These are phyloP conservation scores for Kodamaea neixiangensis DNA, from an alignment of 805 yeast species.

Conservation along the genomic window DNA sequence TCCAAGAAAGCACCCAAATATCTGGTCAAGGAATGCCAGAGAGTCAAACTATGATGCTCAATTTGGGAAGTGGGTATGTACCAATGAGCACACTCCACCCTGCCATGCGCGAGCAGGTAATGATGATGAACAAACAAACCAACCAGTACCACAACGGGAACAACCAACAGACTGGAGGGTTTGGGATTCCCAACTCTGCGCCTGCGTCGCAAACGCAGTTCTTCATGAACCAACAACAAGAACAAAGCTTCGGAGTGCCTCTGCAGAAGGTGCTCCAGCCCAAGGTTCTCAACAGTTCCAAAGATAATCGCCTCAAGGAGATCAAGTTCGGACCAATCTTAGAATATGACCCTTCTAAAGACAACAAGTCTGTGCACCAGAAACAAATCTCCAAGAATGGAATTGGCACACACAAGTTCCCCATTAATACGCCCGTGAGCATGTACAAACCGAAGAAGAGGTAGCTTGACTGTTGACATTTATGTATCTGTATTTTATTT, in stretches of 20 bases:
- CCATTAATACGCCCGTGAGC: slow-evolving; percentile 32
- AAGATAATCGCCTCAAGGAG: slow-evolving; percentile 25
- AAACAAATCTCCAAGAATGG: slow-evolving; percentile 19
- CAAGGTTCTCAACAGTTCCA: slow-evolving; percentile 19
- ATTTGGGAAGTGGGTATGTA: slow-evolving; percentile 21
- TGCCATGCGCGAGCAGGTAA: slow-evolving; percentile 20
- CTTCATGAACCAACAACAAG: slow-evolving; percentile 5
- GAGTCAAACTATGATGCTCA: slow-evolving; percentile 17
- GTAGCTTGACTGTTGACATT: neutral
- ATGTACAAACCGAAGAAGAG: slow-evolving; percentile 38
- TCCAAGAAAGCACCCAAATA: slow-evolving; percentile 14
- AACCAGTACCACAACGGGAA: slow-evolving; percentile 10
- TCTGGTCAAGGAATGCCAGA: neutral
- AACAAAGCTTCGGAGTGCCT: neutral
- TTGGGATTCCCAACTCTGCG: slow-evolving; percentile 20
- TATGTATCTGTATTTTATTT: neutral
- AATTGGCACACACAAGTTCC: slow-evolving; percentile 30
- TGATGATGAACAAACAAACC: slow-evolving; percentile 19
- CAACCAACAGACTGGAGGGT: slow-evolving; percentile 10
- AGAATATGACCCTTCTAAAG: slow-evolving; percentile 42
- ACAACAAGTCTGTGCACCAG: slow-evolving; percentile 17
- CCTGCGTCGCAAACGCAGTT: slow-evolving; percentile 23
- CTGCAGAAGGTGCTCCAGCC: slow-evolving; percentile 6
- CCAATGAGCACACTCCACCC: slow-evolving; percentile 21
- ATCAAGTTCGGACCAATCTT: slow-evolving; percentile 43